Conservation (phyloP, 2,329 filamentous ascomycete genomes). For the Penicillium sp. region DNA sequence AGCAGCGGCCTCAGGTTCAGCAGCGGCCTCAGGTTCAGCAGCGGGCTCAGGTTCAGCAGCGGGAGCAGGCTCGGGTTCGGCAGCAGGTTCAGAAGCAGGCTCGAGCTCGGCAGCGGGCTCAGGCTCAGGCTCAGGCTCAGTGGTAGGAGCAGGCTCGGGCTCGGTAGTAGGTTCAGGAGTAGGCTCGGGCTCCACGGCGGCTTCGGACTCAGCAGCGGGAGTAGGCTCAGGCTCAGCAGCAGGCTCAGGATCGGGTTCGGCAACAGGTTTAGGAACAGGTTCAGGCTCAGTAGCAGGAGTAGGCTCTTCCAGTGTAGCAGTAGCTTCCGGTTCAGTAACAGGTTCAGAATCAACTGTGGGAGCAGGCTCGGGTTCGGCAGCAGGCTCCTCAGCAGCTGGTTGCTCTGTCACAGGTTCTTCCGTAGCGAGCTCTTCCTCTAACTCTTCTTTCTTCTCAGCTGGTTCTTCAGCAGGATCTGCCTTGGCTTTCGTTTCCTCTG, state of each 20-base stretch:
- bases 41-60: conserved; percentile 16
- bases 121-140: neutral
- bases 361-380: conserved; percentile 12
- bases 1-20: conserved; percentile 8
- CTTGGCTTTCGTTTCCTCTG: neutral
- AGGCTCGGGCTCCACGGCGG: conserved; percentile 21
- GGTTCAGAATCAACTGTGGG: neutral
- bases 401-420: neutral
- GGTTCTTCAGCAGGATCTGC: neutral
- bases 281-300: conserved; percentile 15
- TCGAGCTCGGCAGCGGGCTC: neutral
- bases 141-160: neutral
- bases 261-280: neutral
- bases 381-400: conserved; percentile 4
- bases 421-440: neutral
- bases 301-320: conserved; percentile 15
- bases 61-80: conserved; percentile 21
- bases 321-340: neutral
- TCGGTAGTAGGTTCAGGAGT: conserved; percentile 13
- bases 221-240: neutral
- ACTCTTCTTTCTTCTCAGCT: too few relatives aligned
- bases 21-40: conserved; percentile 12
- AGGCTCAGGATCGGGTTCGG: neutral
- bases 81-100: conserved; percentile 19
- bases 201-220: neutral